These are phyloP conservation scores for Penicillium odoratum DNA, from an alignment of 495 filamentous ascomycete species.

Conservation along the genomic window DNA sequence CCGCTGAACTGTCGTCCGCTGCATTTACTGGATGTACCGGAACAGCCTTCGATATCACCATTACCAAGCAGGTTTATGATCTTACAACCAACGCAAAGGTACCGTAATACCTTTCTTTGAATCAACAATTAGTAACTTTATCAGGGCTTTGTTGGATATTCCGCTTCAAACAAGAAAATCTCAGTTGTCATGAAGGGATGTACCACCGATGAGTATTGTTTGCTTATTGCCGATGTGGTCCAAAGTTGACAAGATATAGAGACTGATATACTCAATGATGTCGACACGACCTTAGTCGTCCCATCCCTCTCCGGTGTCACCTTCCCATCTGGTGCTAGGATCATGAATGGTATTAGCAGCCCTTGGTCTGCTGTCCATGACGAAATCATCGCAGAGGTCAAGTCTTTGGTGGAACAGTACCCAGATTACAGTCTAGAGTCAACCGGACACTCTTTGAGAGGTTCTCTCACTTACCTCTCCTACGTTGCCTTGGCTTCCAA, in stretches of 20 bases:
- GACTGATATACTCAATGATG: constrained; percentile 36
- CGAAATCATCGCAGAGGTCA: constrained; percentile 31
- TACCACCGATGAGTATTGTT: constrained; percentile 21
- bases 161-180: constrained; percentile 26
- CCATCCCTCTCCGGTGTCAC: constrained; percentile 29
- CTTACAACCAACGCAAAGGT: constrained; percentile 30
- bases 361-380: constrained; percentile 36
- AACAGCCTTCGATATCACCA: constrained; percentile 34
- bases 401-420: constrained; percentile 25
- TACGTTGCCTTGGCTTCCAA: constrained; percentile 36
- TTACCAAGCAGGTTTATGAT: constrained; percentile 33
- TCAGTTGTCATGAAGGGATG: constrained; percentile 36
- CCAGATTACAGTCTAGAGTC: constrained; percentile 34
- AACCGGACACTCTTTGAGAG: constrained; percentile 37
- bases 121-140: neutral
- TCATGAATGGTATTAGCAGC: constrained; percentile 31
- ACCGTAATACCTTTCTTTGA: neutral
- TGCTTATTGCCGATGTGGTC: neutral
- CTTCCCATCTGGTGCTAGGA: constrained; percentile 31
- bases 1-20: constrained; percentile 38
- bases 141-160: constrained; percentile 36
- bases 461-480: constrained; percentile 35
- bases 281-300: constrained; percentile 36
- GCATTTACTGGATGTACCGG: constrained; percentile 32
- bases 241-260: constrained; percentile 9